Conservation (phyloP, 257 asterid genomes). For the Gentiana macrophylla region DNA sequence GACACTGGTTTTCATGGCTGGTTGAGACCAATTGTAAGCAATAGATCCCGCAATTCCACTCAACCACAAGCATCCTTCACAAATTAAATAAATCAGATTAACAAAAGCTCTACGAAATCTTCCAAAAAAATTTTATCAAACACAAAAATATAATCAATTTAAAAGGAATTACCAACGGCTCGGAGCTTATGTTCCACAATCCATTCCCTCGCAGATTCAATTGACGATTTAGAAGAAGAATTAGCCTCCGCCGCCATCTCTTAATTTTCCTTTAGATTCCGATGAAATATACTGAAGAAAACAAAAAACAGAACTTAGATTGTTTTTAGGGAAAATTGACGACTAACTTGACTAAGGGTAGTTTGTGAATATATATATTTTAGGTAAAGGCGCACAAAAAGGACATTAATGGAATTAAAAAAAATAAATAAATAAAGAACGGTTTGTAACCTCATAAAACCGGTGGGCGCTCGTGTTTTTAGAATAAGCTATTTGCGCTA, state of each 20-base stretch:
- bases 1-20: conserved; percentile 85
- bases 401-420: background rate
- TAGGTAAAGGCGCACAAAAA: too few species aligned
- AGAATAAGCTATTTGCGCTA: background rate
- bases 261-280: background rate
- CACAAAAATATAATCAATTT: background rate
- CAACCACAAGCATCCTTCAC: conserved; percentile 23
- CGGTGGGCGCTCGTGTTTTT: conserved; percentile 1
- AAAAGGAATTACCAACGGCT: conserved; percentile 39
- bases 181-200: conserved; percentile 75
- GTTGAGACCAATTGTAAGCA: conserved; percentile 95
- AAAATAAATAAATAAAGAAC: too few species aligned
- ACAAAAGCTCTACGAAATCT: too few species aligned
- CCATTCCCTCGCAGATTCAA: conserved; percentile 63
- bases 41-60: conserved; percentile 80
- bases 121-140: too few species aligned
- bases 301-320: too few species aligned
- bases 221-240: conserved; percentile 19
- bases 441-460: background rate
- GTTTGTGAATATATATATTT: too few species aligned
- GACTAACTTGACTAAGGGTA: too few species aligned
- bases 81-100: background rate
- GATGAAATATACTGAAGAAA: background rate
- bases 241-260: conserved; percentile 44
- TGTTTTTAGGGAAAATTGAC: too few species aligned